Evolutionary conservation across 2,329 filamentous ascomycete genomes (phyloP), one percentile per base, ranked within the genome.

Genomic region (Trichoderma atroviride): DNA sequence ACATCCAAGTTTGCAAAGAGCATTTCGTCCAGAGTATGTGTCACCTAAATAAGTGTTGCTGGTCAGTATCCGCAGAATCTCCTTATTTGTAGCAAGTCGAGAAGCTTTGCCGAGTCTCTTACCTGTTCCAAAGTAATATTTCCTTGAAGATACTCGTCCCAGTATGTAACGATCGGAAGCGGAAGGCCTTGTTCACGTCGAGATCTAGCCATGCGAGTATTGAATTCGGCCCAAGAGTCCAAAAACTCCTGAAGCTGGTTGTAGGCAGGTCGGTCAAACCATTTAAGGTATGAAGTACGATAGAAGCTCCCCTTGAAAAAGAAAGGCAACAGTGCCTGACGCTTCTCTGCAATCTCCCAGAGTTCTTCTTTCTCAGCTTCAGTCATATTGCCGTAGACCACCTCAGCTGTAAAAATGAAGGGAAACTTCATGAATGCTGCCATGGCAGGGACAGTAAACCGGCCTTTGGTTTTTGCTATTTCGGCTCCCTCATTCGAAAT

Each of bases 1-100:
- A 57, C 55, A n/a, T 57, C 55, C 5, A 57, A 4, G 31, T 57
- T 57, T n/a, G 55, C 55, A 57, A 57, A 57, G 11, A 57, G 55
- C 29, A 57, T 37, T 31, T 57, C 55, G n/a, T 31, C 33, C 31
- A 57, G 31, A 31, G 55, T 57, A 22, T 57, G 55, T 57, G 33
- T 57, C 19, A 57, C 31, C 55, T 57, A 24, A 22, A 22, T 13
- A n/a, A 31, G 55, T 3, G 16, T 43, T 19, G 40, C 1, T 6
- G 5, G 7, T 43, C 16, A 43, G 19, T 19, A 43, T n/a, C 7
- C 6, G 7, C 16, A 0, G 40, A n/a, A 19, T n/a, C n/a, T 40
- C 6, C 40, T 43, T 2, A 19, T 43, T 19, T n/a, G 1, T 11
- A 9, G 40, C 6, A 19, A n/a, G 37, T 6, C 9, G 7, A 43